phyloP scores from a whole-genome alignment of 306 rosid species.

The Ormosia emarginata region DNA sequence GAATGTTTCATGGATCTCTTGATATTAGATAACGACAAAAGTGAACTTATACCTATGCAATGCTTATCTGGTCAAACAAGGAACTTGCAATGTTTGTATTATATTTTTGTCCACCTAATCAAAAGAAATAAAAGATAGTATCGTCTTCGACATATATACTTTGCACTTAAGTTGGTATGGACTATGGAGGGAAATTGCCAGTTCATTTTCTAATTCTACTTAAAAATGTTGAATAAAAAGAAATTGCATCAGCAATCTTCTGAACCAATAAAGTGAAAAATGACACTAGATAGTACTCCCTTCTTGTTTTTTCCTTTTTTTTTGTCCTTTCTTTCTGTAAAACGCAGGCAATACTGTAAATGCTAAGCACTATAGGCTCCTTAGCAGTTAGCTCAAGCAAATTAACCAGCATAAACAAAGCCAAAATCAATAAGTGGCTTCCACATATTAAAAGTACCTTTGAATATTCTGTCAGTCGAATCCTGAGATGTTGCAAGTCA shows the following conservation, averaged over 20 bases:
- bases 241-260: not conserved
- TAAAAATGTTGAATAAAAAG: not conserved
- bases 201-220: not conserved
- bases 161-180: not conserved
- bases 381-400: not conserved
- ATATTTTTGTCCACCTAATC: not conserved
- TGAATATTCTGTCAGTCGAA: constrained; percentile 69
- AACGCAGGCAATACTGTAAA: not conserved
- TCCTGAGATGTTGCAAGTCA: constrained; percentile 49
- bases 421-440: constrained; percentile 20
- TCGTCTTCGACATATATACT: not conserved
- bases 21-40: constrained; percentile 8
- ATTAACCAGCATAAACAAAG: constrained; percentile 25
- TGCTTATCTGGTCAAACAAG: not conserved
- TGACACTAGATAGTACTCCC: not conserved
- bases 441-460: constrained; percentile 42
- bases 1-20: constrained; percentile 16
- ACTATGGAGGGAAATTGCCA: not conserved
- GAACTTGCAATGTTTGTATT: not conserved
- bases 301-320: not conserved
- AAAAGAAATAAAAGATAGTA: not conserved
- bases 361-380: constrained; percentile 8
- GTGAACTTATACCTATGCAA: not conserved
- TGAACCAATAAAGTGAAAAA: not conserved
- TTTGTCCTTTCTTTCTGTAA: not conserved